Percentiles rank a stretch among this genome's conserved stretches.
These are phyloP conservation scores for Saussurea involucrata DNA, from an alignment of 129 eudicot species.

Conservation along the genomic window DNA sequence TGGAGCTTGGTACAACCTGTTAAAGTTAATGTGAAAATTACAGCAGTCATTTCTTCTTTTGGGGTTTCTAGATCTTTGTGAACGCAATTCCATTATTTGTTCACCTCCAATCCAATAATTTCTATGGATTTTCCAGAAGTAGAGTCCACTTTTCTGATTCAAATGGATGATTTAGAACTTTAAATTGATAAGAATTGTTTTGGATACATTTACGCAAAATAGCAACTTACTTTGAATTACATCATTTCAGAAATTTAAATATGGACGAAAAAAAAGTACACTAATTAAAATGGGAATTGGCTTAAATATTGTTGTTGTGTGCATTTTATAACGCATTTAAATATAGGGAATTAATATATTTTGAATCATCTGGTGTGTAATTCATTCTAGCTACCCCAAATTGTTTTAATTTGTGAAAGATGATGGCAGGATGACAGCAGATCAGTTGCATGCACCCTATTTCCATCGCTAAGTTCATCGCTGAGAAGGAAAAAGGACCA, in stretches of 20 bases:
- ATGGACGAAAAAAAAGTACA: background rate
- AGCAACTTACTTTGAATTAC: background rate
- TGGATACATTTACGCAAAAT: background rate
- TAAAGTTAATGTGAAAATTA: too few relatives aligned
- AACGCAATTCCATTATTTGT: too few relatives aligned
- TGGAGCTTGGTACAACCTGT: background rate
- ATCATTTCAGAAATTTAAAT: background rate
- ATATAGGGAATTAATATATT: background rate
- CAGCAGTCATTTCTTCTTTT: too few relatives aligned
- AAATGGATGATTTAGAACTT: background rate
- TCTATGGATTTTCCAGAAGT: too few relatives aligned
- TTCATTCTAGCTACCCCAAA: background rate
- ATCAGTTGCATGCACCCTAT: constrained; percentile 65
- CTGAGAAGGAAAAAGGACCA: constrained; percentile 89
- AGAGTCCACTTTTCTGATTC: background rate
- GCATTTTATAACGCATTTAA: background rate
- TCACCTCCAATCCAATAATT: too few relatives aligned
- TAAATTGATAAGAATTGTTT: background rate
- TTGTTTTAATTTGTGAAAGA: constrained; percentile 6
- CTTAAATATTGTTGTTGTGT: background rate
- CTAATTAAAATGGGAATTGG: background rate
- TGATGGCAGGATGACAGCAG: constrained; percentile 80
- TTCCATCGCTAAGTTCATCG: constrained; percentile 64
- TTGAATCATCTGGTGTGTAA: background rate
- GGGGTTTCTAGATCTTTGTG: too few relatives aligned